These are phyloP conservation scores for Suhomyces maxii DNA, from an alignment of 1,139 yeast species.

Conservation along the genomic window DNA sequence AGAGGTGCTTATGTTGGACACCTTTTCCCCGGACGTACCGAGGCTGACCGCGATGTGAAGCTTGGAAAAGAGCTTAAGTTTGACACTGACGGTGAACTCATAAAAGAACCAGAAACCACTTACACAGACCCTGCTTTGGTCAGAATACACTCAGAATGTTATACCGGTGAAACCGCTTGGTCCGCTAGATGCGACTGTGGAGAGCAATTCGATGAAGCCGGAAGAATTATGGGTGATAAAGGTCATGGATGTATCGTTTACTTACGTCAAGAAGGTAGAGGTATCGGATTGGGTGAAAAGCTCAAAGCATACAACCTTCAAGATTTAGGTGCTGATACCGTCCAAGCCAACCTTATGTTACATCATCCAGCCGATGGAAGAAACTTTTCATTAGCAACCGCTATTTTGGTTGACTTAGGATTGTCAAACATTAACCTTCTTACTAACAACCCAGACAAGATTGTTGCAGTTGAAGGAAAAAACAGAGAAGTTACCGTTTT, in stretches of 20 bases:
- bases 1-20: slow-evolving; percentile 95
- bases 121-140: slow-evolving; percentile 52
- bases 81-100: slow-evolving; percentile 50
- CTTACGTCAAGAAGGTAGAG: slow-evolving; percentile 96
- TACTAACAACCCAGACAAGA: slow-evolving; percentile 96
- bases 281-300: slow-evolving; percentile 96
- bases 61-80: slow-evolving; percentile 45
- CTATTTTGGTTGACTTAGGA: slow-evolving; percentile 83
- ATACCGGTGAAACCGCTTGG: slow-evolving; percentile 99
- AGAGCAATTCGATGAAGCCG: slow-evolving; percentile 98
- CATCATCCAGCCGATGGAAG: slow-evolving; percentile 98
- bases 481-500: slow-evolving; percentile 67
- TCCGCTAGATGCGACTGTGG: slow-evolving; percentile 99
- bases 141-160: slow-evolving; percentile 95
- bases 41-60: slow-evolving; percentile 62
- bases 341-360: slow-evolving; percentile 87
- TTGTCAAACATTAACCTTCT: slow-evolving; percentile 69
- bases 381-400: slow-evolving; percentile 89
- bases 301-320: slow-evolving; percentile 95
- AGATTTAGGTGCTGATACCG: slow-evolving; percentile 98
- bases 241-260: slow-evolving; percentile 96
- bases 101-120: slow-evolving; percentile 39
- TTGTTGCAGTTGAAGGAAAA: slow-evolving; percentile 88
- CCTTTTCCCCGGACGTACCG: slow-evolving; percentile 77
- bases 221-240: slow-evolving; percentile 78